phyloP scores from a whole-genome alignment of 2,329 filamentous ascomycete species.

The Cadophora luteo-olivacea region DNA sequence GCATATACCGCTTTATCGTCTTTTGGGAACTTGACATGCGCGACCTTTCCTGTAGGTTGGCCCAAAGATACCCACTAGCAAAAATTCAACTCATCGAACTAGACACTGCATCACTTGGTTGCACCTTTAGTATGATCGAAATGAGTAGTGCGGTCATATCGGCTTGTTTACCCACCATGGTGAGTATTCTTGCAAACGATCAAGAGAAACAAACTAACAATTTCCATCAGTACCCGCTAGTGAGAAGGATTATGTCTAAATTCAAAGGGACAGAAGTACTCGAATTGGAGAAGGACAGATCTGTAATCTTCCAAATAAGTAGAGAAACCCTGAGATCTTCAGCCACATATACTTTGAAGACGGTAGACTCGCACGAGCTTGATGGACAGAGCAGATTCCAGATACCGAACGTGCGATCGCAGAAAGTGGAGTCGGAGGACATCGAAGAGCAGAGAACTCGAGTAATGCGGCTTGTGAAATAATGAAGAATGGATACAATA shows the following conservation, averaged over 20 bases:
- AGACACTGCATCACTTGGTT: neutral
- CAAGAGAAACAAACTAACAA: neutral
- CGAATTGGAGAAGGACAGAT: neutral
- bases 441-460: neutral
- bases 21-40: neutral
- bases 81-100: neutral
- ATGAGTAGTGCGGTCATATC: conserved; percentile 13
- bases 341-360: neutral
- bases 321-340: neutral
- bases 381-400: neutral
- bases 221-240: neutral
- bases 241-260: neutral
- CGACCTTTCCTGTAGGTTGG: neutral
- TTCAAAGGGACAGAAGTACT: neutral
- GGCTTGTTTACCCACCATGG: conserved; percentile 18
- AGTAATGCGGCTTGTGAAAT: neutral
- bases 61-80: no score
- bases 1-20: neutral
- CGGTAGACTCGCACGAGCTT: neutral
- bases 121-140: conserved; percentile 13
- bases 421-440: neutral
- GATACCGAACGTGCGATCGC: neutral
- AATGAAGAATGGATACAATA: neutral
- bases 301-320: neutral
- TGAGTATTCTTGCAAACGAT: neutral